Conservation (phyloP, 371 early-diverging fungal genomes). For the Zychaea mexicana region DNA sequence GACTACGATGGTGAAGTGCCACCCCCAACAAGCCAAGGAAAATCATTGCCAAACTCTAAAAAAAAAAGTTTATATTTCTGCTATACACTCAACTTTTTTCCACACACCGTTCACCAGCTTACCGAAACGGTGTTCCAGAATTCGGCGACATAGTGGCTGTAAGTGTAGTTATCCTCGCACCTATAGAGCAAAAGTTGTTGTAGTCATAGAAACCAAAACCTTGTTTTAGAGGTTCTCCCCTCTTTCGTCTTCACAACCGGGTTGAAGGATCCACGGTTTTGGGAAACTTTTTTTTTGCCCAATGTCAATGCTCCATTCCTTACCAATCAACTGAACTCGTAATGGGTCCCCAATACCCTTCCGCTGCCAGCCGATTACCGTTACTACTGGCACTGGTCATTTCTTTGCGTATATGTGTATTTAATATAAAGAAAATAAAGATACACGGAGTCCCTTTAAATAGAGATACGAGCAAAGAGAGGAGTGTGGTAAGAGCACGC, state of each 20-base stretch:
- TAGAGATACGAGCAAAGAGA: not conserved
- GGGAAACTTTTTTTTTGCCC: not conserved
- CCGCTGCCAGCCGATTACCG: no score
- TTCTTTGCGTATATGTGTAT: no score
- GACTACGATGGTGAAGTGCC: constrained; percentile 29
- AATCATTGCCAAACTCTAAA: constrained; percentile 47
- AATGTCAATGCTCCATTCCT: no score
- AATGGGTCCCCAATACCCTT: constrained; percentile 40
- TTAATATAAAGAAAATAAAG: not conserved
- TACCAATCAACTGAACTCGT: constrained; percentile 52
- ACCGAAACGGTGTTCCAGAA: constrained; percentile 48
- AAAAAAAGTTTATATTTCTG: not conserved
- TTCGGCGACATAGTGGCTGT: constrained; percentile 38
- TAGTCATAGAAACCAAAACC: not conserved
- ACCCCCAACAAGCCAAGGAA: constrained; percentile 34
- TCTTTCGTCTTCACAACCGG: no score
- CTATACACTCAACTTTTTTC: not conserved
- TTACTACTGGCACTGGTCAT: not conserved
- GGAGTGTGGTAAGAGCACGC: not conserved
- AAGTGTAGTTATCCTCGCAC: constrained; percentile 40
- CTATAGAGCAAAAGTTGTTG: constrained; percentile 6
- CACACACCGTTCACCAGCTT: constrained; percentile 6
- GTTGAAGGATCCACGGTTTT: no score
- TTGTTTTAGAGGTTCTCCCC: no score
- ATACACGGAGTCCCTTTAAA: not conserved